Percentiles rank a stretch among this genome's conserved stretches.
phyloP scores from a whole-genome alignment of 352 stramenopile species.

The Phytophthora europaea region DNA sequence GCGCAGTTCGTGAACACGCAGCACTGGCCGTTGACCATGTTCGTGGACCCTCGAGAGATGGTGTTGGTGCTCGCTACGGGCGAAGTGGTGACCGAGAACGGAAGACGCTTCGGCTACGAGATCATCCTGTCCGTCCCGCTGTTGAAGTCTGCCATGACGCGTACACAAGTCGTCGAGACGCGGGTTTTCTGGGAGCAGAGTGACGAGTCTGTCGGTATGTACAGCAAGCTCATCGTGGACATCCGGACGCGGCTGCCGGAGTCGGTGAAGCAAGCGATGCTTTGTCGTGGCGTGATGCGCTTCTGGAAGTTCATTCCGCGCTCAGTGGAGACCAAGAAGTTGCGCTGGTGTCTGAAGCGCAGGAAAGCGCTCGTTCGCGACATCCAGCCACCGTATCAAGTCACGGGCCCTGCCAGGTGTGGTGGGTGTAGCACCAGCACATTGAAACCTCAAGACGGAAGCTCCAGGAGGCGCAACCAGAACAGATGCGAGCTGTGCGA shows the following conservation, averaged over 20 bases:
- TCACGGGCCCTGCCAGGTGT: conserved; percentile 25
- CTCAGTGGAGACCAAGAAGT: conserved; percentile 40
- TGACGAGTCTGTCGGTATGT: conserved; percentile 36
- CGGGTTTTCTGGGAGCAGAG: conserved; percentile 42
- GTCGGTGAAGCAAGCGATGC: conserved; percentile 31
- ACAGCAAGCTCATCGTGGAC: conserved; percentile 40
- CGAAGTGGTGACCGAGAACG: conserved; percentile 30
- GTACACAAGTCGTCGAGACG: conserved; percentile 30
- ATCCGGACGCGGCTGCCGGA: conserved; percentile 23
- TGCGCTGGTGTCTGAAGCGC: conserved; percentile 35
- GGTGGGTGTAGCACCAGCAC: conserved; percentile 20
- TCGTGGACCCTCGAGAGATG: conserved; percentile 31
- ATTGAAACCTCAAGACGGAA: conserved; percentile 4
- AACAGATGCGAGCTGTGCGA: conserved; percentile 31
- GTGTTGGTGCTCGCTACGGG: conserved; percentile 26
- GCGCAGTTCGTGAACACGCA: conserved; percentile 31
- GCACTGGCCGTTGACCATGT: conserved; percentile 37
- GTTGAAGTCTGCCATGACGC: conserved; percentile 3
- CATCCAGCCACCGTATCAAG: conserved; percentile 15
- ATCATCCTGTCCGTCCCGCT: conserved; percentile 33
- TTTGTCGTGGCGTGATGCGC: conserved; percentile 30
- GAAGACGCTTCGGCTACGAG: conserved; percentile 37
- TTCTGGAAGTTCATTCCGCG: conserved; percentile 48
- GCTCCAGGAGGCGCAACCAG: conserved; percentile 6
- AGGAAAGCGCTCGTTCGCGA: conserved; percentile 21